Conservation (phyloP, 2,329 filamentous ascomycete genomes). For the Mycosphaerelloides madeirae region DNA sequence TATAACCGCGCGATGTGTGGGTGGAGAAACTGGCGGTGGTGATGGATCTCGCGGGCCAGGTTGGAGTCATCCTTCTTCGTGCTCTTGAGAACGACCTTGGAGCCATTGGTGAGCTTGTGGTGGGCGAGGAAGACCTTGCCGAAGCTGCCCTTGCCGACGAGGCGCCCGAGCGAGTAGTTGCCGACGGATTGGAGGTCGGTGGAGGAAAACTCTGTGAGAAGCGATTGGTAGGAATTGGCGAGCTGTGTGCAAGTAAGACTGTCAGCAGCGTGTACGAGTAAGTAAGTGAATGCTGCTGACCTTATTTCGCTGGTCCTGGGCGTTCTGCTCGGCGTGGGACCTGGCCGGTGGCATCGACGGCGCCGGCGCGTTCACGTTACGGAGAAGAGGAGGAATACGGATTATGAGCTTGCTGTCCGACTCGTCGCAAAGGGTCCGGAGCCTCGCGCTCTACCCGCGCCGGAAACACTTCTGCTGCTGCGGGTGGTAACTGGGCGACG, state of each 20-base stretch:
- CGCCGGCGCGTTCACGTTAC: no score
- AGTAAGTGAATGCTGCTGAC: constrained; percentile 12
- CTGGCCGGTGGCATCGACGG: constrained; percentile 30
- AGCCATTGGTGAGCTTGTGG: constrained; percentile 97
- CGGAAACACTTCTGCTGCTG: no score
- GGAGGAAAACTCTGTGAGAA: constrained; percentile 93
- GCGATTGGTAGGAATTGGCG: constrained; percentile 91
- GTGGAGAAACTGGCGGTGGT: constrained; percentile 95
- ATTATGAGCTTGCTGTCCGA: no score
- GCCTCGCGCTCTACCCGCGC: no score
- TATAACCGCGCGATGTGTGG: constrained; percentile 95
- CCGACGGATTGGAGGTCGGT: constrained; percentile 88
- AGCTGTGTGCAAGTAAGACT: constrained; percentile 55
- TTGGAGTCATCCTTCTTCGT: constrained; percentile 95
- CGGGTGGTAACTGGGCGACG: no score
- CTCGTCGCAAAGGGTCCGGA: no score
- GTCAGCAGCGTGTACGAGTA: constrained; percentile 2
- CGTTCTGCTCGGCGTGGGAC: constrained; percentile 32
- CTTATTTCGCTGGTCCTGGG: constrained; percentile 34
- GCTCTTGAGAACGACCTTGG: constrained; percentile 98
- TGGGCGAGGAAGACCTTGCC: constrained; percentile 95
- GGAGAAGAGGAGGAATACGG: neutral
- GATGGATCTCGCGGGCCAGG: constrained; percentile 93
- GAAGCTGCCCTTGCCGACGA: constrained; percentile 97
- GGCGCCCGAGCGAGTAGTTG: constrained; percentile 84